phyloP scores from a whole-genome alignment of 106 monocot genomes.

The Apostasia ramifera region DNA sequence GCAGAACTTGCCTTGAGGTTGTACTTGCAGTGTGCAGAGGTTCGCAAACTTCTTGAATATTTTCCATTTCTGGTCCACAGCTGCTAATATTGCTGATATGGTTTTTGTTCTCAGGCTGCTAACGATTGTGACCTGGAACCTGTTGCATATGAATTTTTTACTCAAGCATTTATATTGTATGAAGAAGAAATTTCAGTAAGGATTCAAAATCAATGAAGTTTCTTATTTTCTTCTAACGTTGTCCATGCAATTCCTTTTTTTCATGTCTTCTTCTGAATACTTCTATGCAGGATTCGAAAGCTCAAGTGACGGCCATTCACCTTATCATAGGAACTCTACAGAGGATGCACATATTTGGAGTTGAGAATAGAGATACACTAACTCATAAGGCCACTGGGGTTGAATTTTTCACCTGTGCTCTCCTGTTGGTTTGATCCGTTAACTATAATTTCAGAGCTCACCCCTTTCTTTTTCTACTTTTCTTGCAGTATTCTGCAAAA shows the following conservation, averaged over 20 bases:
- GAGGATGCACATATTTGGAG: slow-evolving; percentile 88
- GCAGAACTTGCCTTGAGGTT: slow-evolving; percentile 86
- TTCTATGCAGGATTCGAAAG: slow-evolving; percentile 82
- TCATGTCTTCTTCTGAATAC: background rate
- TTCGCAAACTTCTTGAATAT: slow-evolving; percentile 15
- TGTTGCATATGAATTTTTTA: slow-evolving; percentile 95
- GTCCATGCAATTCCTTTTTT: background rate
- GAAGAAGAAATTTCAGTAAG: slow-evolving; percentile 96
- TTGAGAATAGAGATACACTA: slow-evolving; percentile 97
- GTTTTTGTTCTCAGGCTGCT: slow-evolving; percentile 55
- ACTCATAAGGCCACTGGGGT: slow-evolving; percentile 98
- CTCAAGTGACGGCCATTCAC: slow-evolving; percentile 94
- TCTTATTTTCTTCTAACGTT: background rate
- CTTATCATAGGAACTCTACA: slow-evolving; percentile 97
- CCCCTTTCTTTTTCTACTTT: background rate
- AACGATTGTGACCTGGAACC: slow-evolving; percentile 99
- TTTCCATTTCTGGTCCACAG: background rate
- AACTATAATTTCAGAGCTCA: background rate
- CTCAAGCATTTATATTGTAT: slow-evolving; percentile 91
- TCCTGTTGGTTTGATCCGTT: background rate
- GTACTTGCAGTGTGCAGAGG: slow-evolving; percentile 98
- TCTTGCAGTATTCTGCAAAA: slow-evolving; percentile 90
- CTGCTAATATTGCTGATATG: slow-evolving; percentile 1
- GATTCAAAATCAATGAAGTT: background rate
- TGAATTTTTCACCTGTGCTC: slow-evolving; percentile 11